Evolutionary conservation across 768 basidiomycete species (phyloP), one percentile per base, ranked within the genome.

Genomic region (Lactifluus volemus): DNA sequence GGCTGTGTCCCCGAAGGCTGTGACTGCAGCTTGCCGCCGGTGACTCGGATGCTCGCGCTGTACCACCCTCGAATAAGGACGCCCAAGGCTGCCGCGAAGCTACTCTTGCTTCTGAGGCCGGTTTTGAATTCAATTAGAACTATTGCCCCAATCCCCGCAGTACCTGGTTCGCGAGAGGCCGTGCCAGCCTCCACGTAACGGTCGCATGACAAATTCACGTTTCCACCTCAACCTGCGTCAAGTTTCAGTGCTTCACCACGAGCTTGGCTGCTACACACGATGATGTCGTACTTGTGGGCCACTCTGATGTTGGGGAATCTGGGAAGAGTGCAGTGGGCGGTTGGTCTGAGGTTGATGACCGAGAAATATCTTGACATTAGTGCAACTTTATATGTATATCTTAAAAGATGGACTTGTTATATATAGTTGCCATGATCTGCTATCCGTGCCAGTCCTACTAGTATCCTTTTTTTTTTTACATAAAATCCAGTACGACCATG

Each of bases 311-410:
- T 48, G 56, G 52, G 21, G 56, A n/a, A 30, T 62, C 47, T 6
- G 39, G 12, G 47, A 58, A n/a, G 52, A 34, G 45, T 2, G 61
- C 38, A 10, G 56, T 53, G 2, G 61, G 58, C 10, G 61, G 45
- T 17, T 63, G 61, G 61, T 54, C 61, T 9, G 61, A 63, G 29
- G 47, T 25, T 10, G 45, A 62, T 41, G 56, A 45, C 0, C 58
- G 34, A 58, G 21, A 34, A 29, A 38, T 14, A 0, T 45, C 1
- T 7, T n/a, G 11, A 21, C 0, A 9, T 45, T 42, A 17, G 41
- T 17, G 41, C 44, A 11, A 10, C 12, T 25, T 19, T 47, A 11
- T 21, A 11, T 21, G 7, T 47, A 19, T 21, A 11, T n/a, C 14
- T 38, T 9, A 51, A 36, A 49, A 49, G 11, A 3, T 19, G 48